Percentiles rank a stretch among this genome's conserved stretches.
Conservation (phyloP, 176 grass and related monocot genomes). For the Oropetium thomaeum region DNA sequence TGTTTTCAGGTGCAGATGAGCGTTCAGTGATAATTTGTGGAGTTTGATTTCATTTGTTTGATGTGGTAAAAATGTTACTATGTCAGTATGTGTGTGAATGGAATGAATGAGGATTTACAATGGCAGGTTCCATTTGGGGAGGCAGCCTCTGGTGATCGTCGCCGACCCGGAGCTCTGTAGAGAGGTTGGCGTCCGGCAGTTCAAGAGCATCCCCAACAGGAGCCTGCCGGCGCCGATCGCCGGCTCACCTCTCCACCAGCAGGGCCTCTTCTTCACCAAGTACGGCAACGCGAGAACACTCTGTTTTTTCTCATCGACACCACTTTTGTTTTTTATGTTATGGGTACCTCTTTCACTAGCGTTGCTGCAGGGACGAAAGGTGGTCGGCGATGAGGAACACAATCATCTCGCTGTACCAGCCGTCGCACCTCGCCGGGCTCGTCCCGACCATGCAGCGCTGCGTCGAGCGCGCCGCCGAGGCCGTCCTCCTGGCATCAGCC, state of each 20-base stretch:
- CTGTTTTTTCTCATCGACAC: too few relatives aligned
- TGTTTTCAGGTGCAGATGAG: conserved; percentile 47
- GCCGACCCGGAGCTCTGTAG: conserved; percentile 68
- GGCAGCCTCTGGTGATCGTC: conserved; percentile 75
- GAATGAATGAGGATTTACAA: background rate
- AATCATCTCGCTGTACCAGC: conserved; percentile 80
- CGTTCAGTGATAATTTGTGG: background rate
- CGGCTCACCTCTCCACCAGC: conserved; percentile 54
- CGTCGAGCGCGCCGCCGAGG: conserved; percentile 39
- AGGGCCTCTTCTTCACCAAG: conserved; percentile 71
- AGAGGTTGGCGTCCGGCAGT: conserved; percentile 66
- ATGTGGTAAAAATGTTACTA: background rate
- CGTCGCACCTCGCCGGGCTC: conserved; percentile 66
- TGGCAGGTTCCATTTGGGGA: conserved; percentile 70
- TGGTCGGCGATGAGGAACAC: conserved; percentile 79
- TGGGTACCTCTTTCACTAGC: background rate
- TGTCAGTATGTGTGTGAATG: background rate
- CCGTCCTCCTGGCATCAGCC: conserved; percentile 11
- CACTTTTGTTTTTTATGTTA: background rate
- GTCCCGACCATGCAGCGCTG: conserved; percentile 70
- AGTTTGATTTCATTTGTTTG: background rate
- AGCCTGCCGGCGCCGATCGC: conserved; percentile 62
- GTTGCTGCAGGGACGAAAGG: conserved; percentile 45
- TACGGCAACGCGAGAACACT: background rate
- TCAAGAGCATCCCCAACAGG: conserved; percentile 69